These are phyloP conservation scores for Ophiostoma perfectum DNA, from an alignment of 2,329 filamentous ascomycete genomes.

Conservation along the genomic window DNA sequence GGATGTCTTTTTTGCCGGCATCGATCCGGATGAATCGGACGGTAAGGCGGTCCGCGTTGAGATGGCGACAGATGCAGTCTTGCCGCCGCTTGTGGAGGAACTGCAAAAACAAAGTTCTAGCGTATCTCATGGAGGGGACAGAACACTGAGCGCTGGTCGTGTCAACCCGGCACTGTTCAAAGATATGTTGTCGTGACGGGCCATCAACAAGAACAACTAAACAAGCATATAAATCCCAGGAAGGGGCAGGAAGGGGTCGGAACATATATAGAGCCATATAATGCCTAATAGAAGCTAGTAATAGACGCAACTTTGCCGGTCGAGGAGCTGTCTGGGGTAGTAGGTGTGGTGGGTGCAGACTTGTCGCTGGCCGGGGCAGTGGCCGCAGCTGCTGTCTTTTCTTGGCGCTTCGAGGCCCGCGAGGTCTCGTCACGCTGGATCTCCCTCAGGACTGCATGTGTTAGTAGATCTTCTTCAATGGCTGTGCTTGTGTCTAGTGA, in stretches of 20 bases:
- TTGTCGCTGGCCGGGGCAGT: neutral
- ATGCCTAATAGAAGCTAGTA: conserved; percentile 27
- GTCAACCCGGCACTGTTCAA: conserved; percentile 45
- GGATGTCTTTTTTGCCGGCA: conserved; percentile 59
- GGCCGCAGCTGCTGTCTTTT: conserved; percentile 31
- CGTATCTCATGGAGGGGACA: neutral
- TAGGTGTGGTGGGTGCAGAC: neutral
- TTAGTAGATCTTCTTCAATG: neutral
- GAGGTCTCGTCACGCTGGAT: conserved; percentile 57
- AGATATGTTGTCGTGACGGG: conserved; percentile 51
- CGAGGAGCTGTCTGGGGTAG: neutral
- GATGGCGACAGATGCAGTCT: conserved; percentile 51
- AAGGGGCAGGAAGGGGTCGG: neutral
- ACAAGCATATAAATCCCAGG: conserved; percentile 22
- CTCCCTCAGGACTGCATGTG: conserved; percentile 53
- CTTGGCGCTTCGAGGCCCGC: conserved; percentile 43
- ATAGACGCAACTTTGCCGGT: conserved; percentile 21
- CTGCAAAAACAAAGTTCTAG: conserved; percentile 36
- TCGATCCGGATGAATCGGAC: conserved; percentile 49
- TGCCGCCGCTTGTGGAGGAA: conserved; percentile 52
- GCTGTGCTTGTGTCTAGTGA: neutral
- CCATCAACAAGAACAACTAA: conserved; percentile 24
- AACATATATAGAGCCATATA: neutral
- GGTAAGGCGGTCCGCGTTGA: conserved; percentile 52
- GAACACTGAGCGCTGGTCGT: conserved; percentile 22